Percentiles rank a stretch among this genome's conserved stretches.
These are phyloP conservation scores for Gossypium turneri DNA, from an alignment of 345 rosid genomes.

Conservation along the genomic window DNA sequence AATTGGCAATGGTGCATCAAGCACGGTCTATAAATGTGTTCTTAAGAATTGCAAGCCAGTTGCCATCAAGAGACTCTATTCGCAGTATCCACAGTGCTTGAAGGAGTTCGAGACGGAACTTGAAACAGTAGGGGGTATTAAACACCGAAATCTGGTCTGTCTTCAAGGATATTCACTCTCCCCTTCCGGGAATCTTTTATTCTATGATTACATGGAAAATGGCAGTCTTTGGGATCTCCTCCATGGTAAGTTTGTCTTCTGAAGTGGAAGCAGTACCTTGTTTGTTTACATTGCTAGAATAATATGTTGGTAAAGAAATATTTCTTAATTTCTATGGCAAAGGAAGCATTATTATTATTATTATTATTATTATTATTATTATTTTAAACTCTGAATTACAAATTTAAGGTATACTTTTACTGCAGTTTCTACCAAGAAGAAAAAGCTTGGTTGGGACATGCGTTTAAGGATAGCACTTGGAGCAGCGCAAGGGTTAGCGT, in stretches of 20 bases:
- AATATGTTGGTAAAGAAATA: background rate
- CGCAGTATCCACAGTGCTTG: constrained; percentile 74
- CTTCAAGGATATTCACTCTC: constrained; percentile 88
- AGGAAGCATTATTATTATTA: no score
- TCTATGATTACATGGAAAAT: constrained; percentile 95
- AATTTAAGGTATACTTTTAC: background rate
- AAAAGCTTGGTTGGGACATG: constrained; percentile 77
- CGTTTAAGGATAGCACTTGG: constrained; percentile 88
- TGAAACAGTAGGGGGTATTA: constrained; percentile 82
- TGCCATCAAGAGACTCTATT: constrained; percentile 87
- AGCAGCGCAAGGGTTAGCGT: constrained; percentile 88
- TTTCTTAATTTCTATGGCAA: background rate
- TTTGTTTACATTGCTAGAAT: background rate
- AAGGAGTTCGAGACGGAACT: constrained; percentile 95
- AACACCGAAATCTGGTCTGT: constrained; percentile 89
- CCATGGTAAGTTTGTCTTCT: constrained; percentile 52
- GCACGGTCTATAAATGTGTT: constrained; percentile 92
- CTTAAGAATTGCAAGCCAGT: constrained; percentile 93
- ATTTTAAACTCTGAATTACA: background rate
- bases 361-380: no score
- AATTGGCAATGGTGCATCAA: constrained; percentile 87
- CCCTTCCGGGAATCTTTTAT: constrained; percentile 79
- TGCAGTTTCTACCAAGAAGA: constrained; percentile 75
- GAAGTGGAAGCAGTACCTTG: background rate
- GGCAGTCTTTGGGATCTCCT: constrained; percentile 98